Base-by-base conservation (phyloP, 1,284 basidiomycete genomes). In the Boletus mariae region DNA sequence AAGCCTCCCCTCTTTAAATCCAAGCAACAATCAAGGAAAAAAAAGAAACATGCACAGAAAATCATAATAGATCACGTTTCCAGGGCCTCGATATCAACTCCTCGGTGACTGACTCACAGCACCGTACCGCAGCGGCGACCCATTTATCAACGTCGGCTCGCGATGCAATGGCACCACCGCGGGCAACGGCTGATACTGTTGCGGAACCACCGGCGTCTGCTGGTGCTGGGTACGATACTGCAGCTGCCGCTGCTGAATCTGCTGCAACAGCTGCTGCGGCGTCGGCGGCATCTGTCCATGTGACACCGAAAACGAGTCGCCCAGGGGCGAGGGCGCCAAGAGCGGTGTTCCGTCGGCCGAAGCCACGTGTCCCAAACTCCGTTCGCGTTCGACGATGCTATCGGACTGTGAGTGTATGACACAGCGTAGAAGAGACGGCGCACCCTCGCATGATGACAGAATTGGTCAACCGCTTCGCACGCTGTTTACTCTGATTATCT, bases 401-500 rank as follows among this genome's bases (percentile, higher is more conserved):
- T 20, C 9, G n/a, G 29, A 1, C 1, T 23, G 10, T 54, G 26
- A 54, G 40, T 42, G 26, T n/a, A 28, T 8, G n/a, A 38, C n/a
- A n/a, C 35, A 28, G 28, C 31, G 37, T 15, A 34, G 17, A 17
- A 38, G 7, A 20, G 17, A 20, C 15, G 2, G 71, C 77, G 40
- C 29, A 88, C 87, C 89, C 89, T 64, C 85, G 80, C 92, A 94
- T 94, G 50, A 93, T 78, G 9, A 84, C 79, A 9, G 87, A 80
- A 8, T 84, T 90, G 10, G 86, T 87, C 56, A 81, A 72, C 26
- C 92, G 78, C 60, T 80, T 85, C 0, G 67, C 66, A 46, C 49
- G 47, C 48, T 78, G 78, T 68, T 93, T 93, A 45, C 82, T 85
- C 51, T 85, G 83, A 65, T 94, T 95, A 61, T 93, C 91, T 59